Percentiles rank a stretch among this genome's conserved stretches.
phyloP scores from a whole-genome alignment of 768 basidiomycete species.

The Hygrocybe coccinea region DNA sequence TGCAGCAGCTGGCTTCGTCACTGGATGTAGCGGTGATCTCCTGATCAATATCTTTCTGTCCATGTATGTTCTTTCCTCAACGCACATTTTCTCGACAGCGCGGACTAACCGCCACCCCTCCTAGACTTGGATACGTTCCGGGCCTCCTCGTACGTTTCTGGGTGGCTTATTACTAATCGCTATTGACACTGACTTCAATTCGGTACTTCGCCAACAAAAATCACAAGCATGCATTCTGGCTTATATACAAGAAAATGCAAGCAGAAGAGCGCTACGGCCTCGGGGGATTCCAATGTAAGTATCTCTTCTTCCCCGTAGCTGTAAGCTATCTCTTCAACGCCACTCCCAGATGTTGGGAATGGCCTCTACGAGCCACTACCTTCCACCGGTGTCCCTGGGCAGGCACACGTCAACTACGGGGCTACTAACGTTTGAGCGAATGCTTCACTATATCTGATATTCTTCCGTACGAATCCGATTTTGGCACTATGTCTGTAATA shows the following conservation, averaged over 20 bases:
- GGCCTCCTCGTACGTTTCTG: conserved; percentile 44
- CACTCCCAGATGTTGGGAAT: conserved; percentile 1
- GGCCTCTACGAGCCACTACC: not conserved
- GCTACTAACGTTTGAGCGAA: not conserved
- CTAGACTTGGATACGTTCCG: conserved; percentile 64
- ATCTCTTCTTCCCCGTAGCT: not conserved
- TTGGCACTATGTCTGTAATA: too few species aligned
- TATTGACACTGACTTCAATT: not conserved
- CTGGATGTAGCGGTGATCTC: conserved; percentile 82
- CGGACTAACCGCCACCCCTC: not conserved
- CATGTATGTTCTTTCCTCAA: conserved; percentile 41
- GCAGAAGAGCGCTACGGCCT: conserved; percentile 78
- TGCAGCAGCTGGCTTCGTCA: conserved; percentile 69
- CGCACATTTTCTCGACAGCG: not conserved
- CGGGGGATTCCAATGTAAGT: conserved; percentile 69
- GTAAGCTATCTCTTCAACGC: not conserved
- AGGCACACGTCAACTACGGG: not conserved
- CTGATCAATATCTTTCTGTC: conserved; percentile 81
- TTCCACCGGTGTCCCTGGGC: not conserved
- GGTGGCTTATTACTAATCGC: too few species aligned
- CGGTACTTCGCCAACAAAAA: not conserved
- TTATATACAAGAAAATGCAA: conserved; percentile 86
- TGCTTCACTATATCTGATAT: not conserved
- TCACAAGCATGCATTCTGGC: conserved; percentile 73
- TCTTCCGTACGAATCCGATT: too few species aligned